These are phyloP conservation scores for Dictyostelium citrinum DNA, from an alignment of 78 protist genomes.

Conservation along the genomic window DNA sequence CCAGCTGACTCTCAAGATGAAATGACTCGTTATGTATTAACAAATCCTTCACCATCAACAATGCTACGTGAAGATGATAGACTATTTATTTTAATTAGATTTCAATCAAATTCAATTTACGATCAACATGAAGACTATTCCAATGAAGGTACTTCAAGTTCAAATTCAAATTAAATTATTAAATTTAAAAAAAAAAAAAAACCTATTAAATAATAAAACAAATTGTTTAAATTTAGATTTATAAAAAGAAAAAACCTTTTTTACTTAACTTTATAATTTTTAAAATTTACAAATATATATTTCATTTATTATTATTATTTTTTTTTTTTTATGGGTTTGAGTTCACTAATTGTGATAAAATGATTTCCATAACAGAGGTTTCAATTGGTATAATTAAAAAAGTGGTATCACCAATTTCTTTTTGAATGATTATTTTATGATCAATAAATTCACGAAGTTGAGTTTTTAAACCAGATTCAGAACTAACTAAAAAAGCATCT, in stretches of 20 bases:
- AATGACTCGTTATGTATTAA: conserved; percentile 9
- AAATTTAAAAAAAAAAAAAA: neutral
- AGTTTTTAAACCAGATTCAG: neutral
- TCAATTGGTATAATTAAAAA: neutral
- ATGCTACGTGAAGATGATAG: conserved; percentile 31
- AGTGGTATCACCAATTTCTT: neutral
- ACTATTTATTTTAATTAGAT: conserved; percentile 45
- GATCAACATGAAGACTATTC: neutral
- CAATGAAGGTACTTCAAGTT: neutral
- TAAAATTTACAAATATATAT: too few species aligned
- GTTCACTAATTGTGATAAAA: neutral
- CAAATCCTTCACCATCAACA: conserved; percentile 60
- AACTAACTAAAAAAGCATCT: neutral
- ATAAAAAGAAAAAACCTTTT: too few species aligned
- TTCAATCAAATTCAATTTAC: neutral
- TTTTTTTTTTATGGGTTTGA: neutral
- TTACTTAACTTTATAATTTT: too few species aligned
- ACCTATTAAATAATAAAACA: neutral
- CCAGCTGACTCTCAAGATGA: neutral
- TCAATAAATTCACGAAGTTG: neutral
- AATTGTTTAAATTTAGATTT: neutral
- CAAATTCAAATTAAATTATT: neutral
- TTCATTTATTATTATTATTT: neutral
- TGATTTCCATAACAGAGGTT: neutral
- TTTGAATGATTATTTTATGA: conserved; percentile 1